Percentiles rank a stretch among this genome's conserved stretches.
Evolutionary conservation across 2,329 filamentous ascomycete genomes (phyloP).

Genomic region (Fusarium tuaranense): DNA sequence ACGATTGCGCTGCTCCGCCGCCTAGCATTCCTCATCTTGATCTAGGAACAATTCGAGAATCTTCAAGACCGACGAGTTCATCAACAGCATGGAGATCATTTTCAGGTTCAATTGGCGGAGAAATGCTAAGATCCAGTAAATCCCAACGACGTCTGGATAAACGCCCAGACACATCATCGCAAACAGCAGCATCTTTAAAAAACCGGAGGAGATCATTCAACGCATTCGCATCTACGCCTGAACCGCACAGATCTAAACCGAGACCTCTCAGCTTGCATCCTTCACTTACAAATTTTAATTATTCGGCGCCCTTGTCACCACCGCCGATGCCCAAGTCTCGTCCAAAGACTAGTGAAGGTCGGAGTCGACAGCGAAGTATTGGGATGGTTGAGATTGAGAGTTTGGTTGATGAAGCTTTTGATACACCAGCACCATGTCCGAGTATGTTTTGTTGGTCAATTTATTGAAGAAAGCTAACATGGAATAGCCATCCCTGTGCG

Average conservation of each 20-base stretch:
- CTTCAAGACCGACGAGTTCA: constrained; percentile 25
- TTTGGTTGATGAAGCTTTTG: constrained; percentile 21
- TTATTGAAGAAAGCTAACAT: neutral
- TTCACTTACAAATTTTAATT: constrained; percentile 33
- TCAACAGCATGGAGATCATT: constrained; percentile 36
- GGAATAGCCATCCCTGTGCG: constrained; percentile 26
- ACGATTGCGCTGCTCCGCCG: constrained; percentile 28
- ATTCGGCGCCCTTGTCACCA: constrained; percentile 19
- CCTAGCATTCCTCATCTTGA: constrained; percentile 33
- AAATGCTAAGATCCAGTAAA: constrained; percentile 15
- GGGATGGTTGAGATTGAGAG: constrained; percentile 35
- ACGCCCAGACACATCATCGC: constrained; percentile 15
- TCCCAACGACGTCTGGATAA: constrained; percentile 9
- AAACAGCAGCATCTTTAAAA: constrained; percentile 1
- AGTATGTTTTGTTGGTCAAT: constrained; percentile 5
- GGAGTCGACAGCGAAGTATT: constrained; percentile 17
- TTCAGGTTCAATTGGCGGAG: constrained; percentile 16
- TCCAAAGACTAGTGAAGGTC: constrained; percentile 35
- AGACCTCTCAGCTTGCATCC: constrained; percentile 39
- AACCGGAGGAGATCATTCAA: constrained; percentile 42
- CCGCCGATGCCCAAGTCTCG: constrained; percentile 29
- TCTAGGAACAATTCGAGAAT: constrained; percentile 13
- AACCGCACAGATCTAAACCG: constrained; percentile 25
- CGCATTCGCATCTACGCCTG: constrained; percentile 28
- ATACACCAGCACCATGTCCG: constrained; percentile 38